A percentile compares a stretch with the other conserved stretches of the same genome.
Conservation (phyloP, 2,329 filamentous ascomycete genomes). For the Cryphonectria carpinicola region DNA sequence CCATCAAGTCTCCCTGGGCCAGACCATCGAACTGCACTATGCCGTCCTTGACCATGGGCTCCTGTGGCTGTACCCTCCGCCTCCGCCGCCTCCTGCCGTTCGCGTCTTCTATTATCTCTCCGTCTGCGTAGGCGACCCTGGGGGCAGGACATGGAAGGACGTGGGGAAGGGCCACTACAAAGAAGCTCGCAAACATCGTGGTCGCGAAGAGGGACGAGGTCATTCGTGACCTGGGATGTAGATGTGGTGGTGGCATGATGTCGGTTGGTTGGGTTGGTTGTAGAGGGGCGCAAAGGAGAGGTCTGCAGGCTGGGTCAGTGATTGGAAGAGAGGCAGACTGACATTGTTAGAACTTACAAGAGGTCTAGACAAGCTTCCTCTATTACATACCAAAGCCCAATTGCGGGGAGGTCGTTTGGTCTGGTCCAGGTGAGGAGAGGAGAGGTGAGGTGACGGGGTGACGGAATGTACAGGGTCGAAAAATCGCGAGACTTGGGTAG, state of each 20-base stretch:
- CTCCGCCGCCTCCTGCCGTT: conserved; percentile 50
- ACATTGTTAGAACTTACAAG: neutral
- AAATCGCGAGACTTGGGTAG: conserved; percentile 14
- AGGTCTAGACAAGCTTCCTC: neutral
- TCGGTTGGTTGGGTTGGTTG: neutral
- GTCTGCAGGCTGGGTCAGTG: neutral
- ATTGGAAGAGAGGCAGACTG: neutral
- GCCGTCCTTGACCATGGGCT: conserved; percentile 32
- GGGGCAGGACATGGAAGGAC: conserved; percentile 89
- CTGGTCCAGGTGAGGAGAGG: neutral
- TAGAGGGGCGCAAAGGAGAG: neutral
- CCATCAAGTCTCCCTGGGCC: conserved; percentile 47
- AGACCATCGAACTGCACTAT: conserved; percentile 52
- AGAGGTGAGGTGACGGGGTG: neutral
- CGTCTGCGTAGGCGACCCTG: conserved; percentile 74
- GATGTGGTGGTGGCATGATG: conserved; percentile 80
- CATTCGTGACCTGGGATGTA: conserved; percentile 91
- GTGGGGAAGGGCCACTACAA: conserved; percentile 90
- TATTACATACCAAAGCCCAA: no score
- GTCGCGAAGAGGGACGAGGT: conserved; percentile 94
- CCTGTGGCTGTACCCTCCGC: conserved; percentile 34
- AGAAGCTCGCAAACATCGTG: conserved; percentile 86
- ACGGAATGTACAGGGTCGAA: conserved; percentile 1
- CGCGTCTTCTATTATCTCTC: conserved; percentile 52
- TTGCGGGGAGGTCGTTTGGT: neutral